Conservation (phyloP, 148 eudicot species). For the Heliosperma pusillum region DNA sequence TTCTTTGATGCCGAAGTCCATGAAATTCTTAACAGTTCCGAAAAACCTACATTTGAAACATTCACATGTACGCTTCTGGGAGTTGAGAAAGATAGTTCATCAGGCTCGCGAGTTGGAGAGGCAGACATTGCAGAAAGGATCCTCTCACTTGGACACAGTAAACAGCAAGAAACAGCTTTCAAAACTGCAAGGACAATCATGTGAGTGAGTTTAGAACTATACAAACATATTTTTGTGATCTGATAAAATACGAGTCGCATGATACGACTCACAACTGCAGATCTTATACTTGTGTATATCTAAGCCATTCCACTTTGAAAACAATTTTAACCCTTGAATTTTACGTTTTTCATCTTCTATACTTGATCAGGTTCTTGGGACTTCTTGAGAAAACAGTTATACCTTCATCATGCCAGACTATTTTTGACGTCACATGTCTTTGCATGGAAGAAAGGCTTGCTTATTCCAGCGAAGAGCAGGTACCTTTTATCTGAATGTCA, state of each 20-base stretch:
- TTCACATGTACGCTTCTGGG: conserved; percentile 63
- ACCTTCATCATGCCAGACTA: conserved; percentile 65
- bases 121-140: conserved; percentile 56
- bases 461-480: conserved; percentile 76
- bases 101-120: conserved; percentile 35
- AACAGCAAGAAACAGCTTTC: conserved; percentile 50
- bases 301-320: not conserved
- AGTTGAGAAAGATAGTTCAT: conserved; percentile 25
- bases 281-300: not conserved
- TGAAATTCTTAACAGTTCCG: conserved; percentile 37
- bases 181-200: conserved; percentile 79
- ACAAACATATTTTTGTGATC: not conserved
- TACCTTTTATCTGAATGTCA: conserved; percentile 15
- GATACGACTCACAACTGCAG: not conserved
- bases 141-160: conserved; percentile 49
- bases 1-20: conserved; percentile 54
- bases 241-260: not conserved
- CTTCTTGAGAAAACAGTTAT: conserved; percentile 51
- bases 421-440: conserved; percentile 79
- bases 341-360: conserved; percentile 2
- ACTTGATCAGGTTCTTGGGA: conserved; percentile 70
- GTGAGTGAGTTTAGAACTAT: conserved; percentile 36
- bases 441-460: conserved; percentile 86
- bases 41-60: conserved; percentile 51
- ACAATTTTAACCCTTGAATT: not conserved